These are phyloP conservation scores for Mediolabrus comicus DNA, from an alignment of 108 stramenopile genomes.

Conservation along the genomic window DNA sequence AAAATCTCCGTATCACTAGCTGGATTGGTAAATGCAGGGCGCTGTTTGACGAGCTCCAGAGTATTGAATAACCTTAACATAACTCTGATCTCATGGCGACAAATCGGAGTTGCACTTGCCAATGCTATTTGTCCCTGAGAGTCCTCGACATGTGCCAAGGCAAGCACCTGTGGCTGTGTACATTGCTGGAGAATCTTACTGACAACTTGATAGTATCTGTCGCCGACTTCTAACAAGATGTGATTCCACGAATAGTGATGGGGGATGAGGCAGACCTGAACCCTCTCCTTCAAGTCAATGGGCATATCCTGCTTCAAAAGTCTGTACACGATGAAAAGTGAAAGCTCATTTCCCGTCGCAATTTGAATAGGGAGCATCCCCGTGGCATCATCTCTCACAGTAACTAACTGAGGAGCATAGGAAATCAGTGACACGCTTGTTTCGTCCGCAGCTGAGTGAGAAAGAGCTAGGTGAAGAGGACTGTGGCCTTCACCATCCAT, in stretches of 20 bases:
- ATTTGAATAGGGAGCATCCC: constrained; percentile 84
- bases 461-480: constrained; percentile 74
- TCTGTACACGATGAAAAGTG: constrained; percentile 85
- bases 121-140: constrained; percentile 84
- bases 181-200: constrained; percentile 84
- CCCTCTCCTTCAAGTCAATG: constrained; percentile 84
- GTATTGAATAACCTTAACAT: constrained; percentile 92
- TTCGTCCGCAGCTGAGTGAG: constrained; percentile 77
- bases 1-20: constrained; percentile 88
- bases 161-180: constrained; percentile 87
- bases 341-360: constrained; percentile 82
- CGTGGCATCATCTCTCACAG: constrained; percentile 65
- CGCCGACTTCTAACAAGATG: constrained; percentile 74
- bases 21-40: constrained; percentile 87
- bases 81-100: constrained; percentile 87
- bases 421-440: constrained; percentile 81
- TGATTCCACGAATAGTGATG: constrained; percentile 92
- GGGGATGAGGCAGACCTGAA: constrained; percentile 78
- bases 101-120: constrained; percentile 80
- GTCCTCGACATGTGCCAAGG: constrained; percentile 88
- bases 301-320: constrained; percentile 85
- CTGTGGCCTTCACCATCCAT: constrained; percentile 84
- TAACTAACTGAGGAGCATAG: constrained; percentile 81
- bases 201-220: constrained; percentile 86
- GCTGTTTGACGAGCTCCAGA: constrained; percentile 89